Evolutionary conservation across 495 filamentous ascomycete genomes (phyloP).

Genomic region (Lindgomyces ingoldianus): DNA sequence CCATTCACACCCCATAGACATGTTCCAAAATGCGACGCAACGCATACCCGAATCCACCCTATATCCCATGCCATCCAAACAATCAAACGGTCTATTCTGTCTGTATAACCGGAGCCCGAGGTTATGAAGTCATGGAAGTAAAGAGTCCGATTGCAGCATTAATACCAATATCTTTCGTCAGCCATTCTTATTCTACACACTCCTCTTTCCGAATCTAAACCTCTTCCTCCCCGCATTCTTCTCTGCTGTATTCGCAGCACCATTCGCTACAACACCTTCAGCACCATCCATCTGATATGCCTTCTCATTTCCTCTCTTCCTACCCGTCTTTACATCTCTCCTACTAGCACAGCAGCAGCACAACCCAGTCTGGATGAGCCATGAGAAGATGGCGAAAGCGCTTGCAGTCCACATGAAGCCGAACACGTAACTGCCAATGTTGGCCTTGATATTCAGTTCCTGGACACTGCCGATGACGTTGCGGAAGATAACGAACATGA

Average conservation of each 20-base stretch:
- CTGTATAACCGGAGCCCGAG: too few species aligned
- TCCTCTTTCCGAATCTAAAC: constrained; percentile 19
- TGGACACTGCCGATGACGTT: constrained; percentile 63
- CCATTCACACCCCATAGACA: too few species aligned
- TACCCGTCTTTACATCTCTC: constrained; percentile 60
- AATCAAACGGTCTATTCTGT: too few species aligned
- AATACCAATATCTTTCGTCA: too few species aligned
- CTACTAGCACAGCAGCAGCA: constrained; percentile 70
- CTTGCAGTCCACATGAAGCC: constrained; percentile 86
- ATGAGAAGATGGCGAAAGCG: constrained; percentile 65
- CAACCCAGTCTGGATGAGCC: constrained; percentile 68
- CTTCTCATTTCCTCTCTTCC: constrained; percentile 48
- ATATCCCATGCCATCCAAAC: too few species aligned
- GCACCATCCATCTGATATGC: constrained; percentile 38
- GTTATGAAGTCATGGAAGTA: too few species aligned
- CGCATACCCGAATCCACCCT: too few species aligned
- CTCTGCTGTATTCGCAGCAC: not conserved
- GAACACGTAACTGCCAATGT: constrained; percentile 74
- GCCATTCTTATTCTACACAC: not conserved
- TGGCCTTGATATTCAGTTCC: constrained; percentile 72
- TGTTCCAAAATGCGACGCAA: too few species aligned
- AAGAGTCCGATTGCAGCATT: too few species aligned
- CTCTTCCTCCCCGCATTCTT: constrained; percentile 3
- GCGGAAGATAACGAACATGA: constrained; percentile 76
- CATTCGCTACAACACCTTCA: not conserved